Evolutionary conservation across 768 basidiomycete genomes (phyloP), one percentile per base, ranked within the genome.

Genomic region (Termitomyces heimii): DNA sequence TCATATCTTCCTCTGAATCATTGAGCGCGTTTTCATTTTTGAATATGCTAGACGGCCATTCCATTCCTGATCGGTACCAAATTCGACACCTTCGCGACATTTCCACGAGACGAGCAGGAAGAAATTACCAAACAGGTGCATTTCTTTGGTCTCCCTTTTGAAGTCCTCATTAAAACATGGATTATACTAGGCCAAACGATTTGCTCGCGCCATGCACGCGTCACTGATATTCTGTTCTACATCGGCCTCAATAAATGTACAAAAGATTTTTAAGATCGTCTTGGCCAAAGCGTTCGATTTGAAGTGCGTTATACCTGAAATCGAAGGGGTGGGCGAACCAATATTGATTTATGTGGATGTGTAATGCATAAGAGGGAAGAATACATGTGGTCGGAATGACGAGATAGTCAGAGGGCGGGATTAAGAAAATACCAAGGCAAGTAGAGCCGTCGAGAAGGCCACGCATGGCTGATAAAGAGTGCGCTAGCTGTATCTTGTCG

Each of bases 161-260:
- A 29, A 40, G 32, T 5, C 34, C 57, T 62, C 55, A 57, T 29
- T 49, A 16, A 5, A 42, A 39, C 47, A 42, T 53, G 26, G 54
- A 54, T 29, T 55, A 29, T 53, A 54, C 55, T 67, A 95, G 92
- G 96, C 97, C 44, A 97, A 97, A 72, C 86, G 96, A 64, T 99
- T 99, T 74, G 93, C 95, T 60, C 89, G 92, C 70, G 97, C 97
- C 51, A 99, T 99, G 97, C 95, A 98, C 71, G 95, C 97, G 18
- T 96, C 95, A n/a, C 76, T 99, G 59, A 97, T 99, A 71, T 99
- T 98, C 75, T 99, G 96, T 75, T 98, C 96, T 51, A 99, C 97
- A 48, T 92, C 93, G 48, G 95, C 96, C 62, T 95, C 95, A 60
- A 97, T 98, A 78, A 99, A 99, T 73, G 96, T 99, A 54, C 97